Evolutionary conservation across 1,284 basidiomycete species (phyloP).

Genomic region (Agaricales sp.): DNA sequence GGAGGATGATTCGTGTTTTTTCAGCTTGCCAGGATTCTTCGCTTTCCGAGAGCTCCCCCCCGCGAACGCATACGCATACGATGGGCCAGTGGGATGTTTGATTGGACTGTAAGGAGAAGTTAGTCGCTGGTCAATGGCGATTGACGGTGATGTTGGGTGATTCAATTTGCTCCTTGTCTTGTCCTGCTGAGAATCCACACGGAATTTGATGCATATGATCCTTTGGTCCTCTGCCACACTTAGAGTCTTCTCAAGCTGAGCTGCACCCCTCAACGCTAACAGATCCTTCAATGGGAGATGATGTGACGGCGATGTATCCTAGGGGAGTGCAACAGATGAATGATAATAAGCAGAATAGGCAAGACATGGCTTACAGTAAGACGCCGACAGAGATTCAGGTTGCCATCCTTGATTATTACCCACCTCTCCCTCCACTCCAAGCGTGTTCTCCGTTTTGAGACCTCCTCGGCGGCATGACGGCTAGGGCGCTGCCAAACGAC

Average conservation of each 20-base stretch:
- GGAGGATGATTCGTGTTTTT: neutral
- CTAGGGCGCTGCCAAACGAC: constrained; percentile 14
- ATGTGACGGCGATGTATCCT: neutral
- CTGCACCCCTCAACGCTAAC: neutral
- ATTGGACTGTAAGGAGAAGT: neutral
- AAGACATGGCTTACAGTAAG: constrained; percentile 29
- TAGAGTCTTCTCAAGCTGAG: neutral
- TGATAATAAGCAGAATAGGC: neutral
- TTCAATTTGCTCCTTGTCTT: constrained; percentile 19
- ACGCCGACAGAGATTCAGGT: constrained; percentile 42
- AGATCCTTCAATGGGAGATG: constrained; percentile 5
- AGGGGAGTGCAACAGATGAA: neutral
- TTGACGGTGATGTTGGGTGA: neutral
- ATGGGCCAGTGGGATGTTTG: constrained; percentile 26
- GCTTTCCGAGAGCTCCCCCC: neutral
- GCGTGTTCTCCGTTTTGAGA: constrained; percentile 15
- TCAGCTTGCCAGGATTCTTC: neutral
- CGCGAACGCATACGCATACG: constrained; percentile 11
- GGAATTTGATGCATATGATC: constrained; percentile 1
- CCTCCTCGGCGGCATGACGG: constrained; percentile 9
- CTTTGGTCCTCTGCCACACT: neutral
- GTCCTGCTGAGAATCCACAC: neutral
- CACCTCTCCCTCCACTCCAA: constrained; percentile 56
- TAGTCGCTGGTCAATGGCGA: neutral
- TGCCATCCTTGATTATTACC: constrained; percentile 49